Conservation (phyloP, 129 eudicot species). For the Tagetes erecta region DNA sequence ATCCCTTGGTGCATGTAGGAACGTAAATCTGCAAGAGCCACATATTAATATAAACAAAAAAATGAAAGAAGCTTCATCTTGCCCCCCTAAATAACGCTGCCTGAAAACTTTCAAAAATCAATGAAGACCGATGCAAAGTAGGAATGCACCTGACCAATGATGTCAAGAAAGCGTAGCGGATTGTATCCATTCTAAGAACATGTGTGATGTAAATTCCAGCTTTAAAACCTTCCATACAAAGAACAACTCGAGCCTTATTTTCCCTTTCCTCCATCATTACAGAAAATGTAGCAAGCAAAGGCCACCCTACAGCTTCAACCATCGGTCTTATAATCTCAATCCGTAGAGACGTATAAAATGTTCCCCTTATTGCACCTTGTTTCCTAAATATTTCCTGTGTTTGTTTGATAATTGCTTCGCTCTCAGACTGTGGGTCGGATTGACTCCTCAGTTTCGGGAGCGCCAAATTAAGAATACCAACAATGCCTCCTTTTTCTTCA, state of each 20-base stretch:
- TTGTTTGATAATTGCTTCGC: slow-evolving; percentile 70
- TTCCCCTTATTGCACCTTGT: slow-evolving; percentile 71
- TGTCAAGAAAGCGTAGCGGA: slow-evolving; percentile 87
- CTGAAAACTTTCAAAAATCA: neutral
- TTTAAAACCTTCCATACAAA: slow-evolving; percentile 93
- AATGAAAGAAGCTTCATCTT: neutral
- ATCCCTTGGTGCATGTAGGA: slow-evolving; percentile 86
- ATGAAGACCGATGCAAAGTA: neutral
- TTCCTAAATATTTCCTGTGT: slow-evolving; percentile 68
- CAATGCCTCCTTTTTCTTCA: slow-evolving; percentile 75
- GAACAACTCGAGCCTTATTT: slow-evolving; percentile 61
- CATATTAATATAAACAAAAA: neutral
- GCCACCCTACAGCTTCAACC: slow-evolving; percentile 99
- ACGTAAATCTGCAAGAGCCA: slow-evolving; percentile 59
- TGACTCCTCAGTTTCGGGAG: slow-evolving; percentile 63
- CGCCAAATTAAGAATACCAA: slow-evolving; percentile 79
- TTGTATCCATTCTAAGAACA: slow-evolving; percentile 92
- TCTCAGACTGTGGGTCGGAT: slow-evolving; percentile 62
- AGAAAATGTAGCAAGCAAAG: slow-evolving; percentile 89
- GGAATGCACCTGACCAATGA: slow-evolving; percentile 71
- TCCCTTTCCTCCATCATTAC: slow-evolving; percentile 94
- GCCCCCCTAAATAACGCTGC: neutral
- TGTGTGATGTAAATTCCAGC: slow-evolving; percentile 84
- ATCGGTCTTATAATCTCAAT: slow-evolving; percentile 78
- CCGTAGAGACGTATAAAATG: slow-evolving; percentile 66